These are phyloP conservation scores for Megacollybia marginata DNA, from an alignment of 768 basidiomycete genomes.

Conservation along the genomic window DNA sequence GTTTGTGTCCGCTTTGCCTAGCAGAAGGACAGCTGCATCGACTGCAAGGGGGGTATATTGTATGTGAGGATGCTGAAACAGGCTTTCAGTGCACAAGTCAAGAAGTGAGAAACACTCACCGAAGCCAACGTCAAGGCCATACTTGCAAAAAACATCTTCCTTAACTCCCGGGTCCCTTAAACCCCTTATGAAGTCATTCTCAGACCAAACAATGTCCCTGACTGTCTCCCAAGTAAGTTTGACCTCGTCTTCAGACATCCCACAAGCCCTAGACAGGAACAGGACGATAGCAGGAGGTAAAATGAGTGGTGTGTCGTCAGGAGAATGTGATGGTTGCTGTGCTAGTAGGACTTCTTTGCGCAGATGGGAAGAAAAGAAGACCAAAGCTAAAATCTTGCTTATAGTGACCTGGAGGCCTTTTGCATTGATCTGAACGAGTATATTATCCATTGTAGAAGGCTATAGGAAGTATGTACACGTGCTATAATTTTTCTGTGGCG, in stretches of 20 bases:
- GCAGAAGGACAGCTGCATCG: slow-evolving; percentile 1
- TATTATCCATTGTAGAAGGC: too few relatives aligned
- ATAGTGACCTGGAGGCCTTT: too few relatives aligned
- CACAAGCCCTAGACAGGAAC: not conserved
- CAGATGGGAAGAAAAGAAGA: not conserved
- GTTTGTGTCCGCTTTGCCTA: not conserved
- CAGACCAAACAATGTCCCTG: not conserved
- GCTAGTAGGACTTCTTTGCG: not conserved
- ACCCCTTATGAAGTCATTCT: not conserved
- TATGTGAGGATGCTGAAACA: not conserved
- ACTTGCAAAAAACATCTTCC: not conserved
- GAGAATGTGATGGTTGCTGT: not conserved
- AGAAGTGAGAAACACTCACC: not conserved
- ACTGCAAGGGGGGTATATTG: not conserved
- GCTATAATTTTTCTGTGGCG: too few relatives aligned
- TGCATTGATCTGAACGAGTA: too few relatives aligned
- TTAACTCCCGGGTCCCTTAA: not conserved
- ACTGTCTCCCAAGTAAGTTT: not conserved
- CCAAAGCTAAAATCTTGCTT: too few relatives aligned
- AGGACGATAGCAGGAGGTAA: not conserved
- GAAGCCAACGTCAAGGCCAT: not conserved
- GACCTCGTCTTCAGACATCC: not conserved
- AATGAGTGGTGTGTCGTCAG: not conserved
- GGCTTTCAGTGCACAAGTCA: not conserved
- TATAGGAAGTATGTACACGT: too few relatives aligned